phyloP scores from a whole-genome alignment of 257 asterid species.

The Solanum neorickii region DNA sequence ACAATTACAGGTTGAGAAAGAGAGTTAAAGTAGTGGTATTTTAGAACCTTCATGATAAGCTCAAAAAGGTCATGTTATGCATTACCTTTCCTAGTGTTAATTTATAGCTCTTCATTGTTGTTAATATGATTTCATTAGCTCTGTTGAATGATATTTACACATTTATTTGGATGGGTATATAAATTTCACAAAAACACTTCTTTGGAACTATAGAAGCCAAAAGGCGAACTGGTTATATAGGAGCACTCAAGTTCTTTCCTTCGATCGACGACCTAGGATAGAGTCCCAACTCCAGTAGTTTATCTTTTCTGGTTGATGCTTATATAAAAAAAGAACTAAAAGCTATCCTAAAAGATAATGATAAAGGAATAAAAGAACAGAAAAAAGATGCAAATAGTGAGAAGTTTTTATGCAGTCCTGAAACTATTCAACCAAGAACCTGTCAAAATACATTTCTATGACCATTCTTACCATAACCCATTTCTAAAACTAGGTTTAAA shows the following conservation, averaged over 20 bases:
- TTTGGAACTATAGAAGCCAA: not conserved
- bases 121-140: not conserved
- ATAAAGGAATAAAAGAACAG: not conserved
- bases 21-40: not conserved
- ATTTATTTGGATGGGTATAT: not conserved
- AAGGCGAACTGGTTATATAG: not conserved
- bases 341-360: not conserved
- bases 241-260: not conserved
- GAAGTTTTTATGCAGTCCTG: not conserved
- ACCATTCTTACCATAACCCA: not conserved
- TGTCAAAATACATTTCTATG: not conserved
- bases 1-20: not conserved
- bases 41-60: not conserved
- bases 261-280: not conserved
- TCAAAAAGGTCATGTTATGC: not conserved
- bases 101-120: not conserved
- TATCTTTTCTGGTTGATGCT: not conserved
- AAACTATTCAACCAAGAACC: not conserved
- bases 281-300: not conserved
- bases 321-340: not conserved
- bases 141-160: not conserved
- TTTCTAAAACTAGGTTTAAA: not conserved
- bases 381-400: not conserved
- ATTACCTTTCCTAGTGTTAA: not conserved
- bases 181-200: not conserved